Base-by-base conservation (phyloP, 1,284 basidiomycete species). In the Rhodotorula sp. region DNA sequence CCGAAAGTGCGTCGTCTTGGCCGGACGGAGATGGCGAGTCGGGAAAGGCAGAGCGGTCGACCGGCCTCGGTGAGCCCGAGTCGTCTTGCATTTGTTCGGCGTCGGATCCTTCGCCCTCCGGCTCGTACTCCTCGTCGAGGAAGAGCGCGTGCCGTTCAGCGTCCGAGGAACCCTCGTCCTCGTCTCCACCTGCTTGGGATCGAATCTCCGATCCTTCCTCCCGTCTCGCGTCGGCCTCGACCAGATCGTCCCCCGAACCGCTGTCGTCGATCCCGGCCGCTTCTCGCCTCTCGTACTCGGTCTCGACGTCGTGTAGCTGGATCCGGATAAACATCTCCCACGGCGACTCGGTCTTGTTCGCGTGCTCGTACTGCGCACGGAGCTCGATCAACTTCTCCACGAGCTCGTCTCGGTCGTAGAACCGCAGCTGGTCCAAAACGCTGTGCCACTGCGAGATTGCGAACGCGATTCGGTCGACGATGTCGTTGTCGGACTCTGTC, bases 41-140 rank as follows among this genome's bases (percentile, higher is more conserved):
- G 10, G 38, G 38, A 8, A 43, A 43, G 38, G 38, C 38, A 10
- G 38, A 43, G 38, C 38, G 38, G 38, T 43, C 38, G 38, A 43
- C 38, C 10, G 38, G 38, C 38, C 38, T 43, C 10, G 38, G 38
- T 12, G 38, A 43, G 12, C 8, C 38, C 38, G 38, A 43, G 38
- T 43, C 38, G 38, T 43, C 38, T 43, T 12, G 38, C 38, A 43
- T 43, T 43, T 12, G 38, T 43, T 43, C 38, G 38, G 38, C 38
- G 38, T 43, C 38, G 38, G 10, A 10, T 1, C 10, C 28, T n/a
- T 15, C 54, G 26, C 54, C 26, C 5, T 26, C n/a, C 26, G 28
- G 28, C 10, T 50, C 28, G 28, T 31, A 50, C 64, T 47, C n/a
- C n/a, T 60, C 12, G n/a, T 62, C 68, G 48, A 66, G 60, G 5